phyloP scores from a whole-genome alignment of 2,329 filamentous ascomycete genomes.

The Nigrospora oryzae region DNA sequence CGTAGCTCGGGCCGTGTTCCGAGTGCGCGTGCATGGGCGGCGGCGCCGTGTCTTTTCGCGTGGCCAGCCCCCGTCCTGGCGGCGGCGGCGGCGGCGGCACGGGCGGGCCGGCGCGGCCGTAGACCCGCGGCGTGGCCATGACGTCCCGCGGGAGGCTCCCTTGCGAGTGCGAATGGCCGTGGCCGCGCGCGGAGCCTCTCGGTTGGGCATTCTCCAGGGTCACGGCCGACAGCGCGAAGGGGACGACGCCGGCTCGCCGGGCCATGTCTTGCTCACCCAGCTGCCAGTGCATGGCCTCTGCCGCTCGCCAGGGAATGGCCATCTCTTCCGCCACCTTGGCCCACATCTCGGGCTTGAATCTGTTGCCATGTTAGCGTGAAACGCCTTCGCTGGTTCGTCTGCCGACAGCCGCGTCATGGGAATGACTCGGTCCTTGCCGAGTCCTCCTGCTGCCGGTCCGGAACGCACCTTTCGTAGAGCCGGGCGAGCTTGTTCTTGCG shows the following conservation, averaged over 20 bases:
- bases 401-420: no score
- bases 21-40: slow-evolving; percentile 12
- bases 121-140: slow-evolving; percentile 32
- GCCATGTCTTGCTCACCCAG: slow-evolving; percentile 93
- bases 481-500: slow-evolving; percentile 93
- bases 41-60: slow-evolving; percentile 9
- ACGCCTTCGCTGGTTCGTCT: no score
- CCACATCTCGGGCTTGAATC: slow-evolving; percentile 98
- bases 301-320: slow-evolving; percentile 88
- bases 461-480: slow-evolving; percentile 81
- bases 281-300: slow-evolving; percentile 98
- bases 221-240: slow-evolving; percentile 63
- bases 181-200: slow-evolving; percentile 25
- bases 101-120: slow-evolving; percentile 22
- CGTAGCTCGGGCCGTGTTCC: slow-evolving; percentile 24
- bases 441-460: background rate
- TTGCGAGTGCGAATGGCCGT: slow-evolving; percentile 36
- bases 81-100: slow-evolving; percentile 5
- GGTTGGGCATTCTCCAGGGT: slow-evolving; percentile 32
- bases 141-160: slow-evolving; percentile 34
- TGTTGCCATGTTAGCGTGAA: slow-evolving; percentile 26
- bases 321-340: slow-evolving; percentile 91
- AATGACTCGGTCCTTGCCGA: background rate
- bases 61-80: slow-evolving; percentile 1
- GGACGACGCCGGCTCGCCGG: slow-evolving; percentile 77